Conservation (phyloP, 2,329 filamentous ascomycete species). For the Trichothecium sympodiale region DNA sequence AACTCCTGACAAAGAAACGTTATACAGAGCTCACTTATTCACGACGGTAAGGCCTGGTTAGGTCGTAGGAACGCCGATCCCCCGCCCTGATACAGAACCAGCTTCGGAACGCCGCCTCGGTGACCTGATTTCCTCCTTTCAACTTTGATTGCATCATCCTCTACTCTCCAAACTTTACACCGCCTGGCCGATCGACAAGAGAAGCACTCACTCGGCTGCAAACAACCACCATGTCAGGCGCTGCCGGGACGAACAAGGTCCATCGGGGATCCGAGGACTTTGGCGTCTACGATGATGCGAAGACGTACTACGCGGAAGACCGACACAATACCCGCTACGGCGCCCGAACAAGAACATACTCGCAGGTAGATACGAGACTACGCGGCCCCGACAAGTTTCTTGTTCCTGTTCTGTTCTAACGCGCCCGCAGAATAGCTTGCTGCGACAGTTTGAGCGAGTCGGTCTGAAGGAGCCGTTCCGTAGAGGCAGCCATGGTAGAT, state of each 20-base stretch:
- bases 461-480: conserved; percentile 43
- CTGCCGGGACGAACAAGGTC: conserved; percentile 4
- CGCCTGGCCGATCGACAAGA: no score
- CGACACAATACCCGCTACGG: conserved; percentile 38
- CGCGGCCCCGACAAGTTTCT: background rate
- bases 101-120: no score
- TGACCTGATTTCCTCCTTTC: no score
- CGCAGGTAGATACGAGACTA: conserved; percentile 41
- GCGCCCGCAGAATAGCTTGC: conserved; percentile 36
- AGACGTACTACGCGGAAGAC: conserved; percentile 48
- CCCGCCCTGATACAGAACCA: no score
- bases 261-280: conserved; percentile 31
- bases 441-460: conserved; percentile 41
- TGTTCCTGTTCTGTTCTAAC: background rate
- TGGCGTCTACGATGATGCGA: conserved; percentile 43
- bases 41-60: no score
- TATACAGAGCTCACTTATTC: no score
- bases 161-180: no score
- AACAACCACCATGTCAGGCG: no score
- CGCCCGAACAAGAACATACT: conserved; percentile 43
- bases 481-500: conserved; percentile 47
- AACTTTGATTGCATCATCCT: no score
- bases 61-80: no score
- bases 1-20: no score
- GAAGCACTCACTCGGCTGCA: no score